Evolutionary conservation across 345 rosid species (phyloP).

Genomic region (Camelina sativa): DNA sequence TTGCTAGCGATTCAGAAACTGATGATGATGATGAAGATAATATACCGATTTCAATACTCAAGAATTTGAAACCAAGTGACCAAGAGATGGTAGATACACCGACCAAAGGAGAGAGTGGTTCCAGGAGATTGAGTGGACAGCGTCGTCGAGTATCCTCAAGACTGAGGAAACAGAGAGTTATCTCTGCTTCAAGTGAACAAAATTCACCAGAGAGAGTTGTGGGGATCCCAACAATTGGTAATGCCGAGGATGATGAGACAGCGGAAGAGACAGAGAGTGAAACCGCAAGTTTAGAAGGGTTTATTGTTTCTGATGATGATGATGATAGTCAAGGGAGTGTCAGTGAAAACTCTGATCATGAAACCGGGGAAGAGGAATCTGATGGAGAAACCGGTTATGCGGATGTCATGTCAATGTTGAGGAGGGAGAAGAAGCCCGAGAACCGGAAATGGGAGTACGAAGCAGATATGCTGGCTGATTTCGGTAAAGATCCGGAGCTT

Average conservation of each 20-base stretch:
- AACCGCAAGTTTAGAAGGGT: conserved; percentile 55
- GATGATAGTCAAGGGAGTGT: conserved; percentile 44
- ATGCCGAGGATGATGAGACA: conserved; percentile 48
- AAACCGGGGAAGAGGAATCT: conserved; percentile 41
- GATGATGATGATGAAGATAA: conserved; percentile 59
- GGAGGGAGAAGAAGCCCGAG: conserved; percentile 54
- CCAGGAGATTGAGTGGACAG: conserved; percentile 30
- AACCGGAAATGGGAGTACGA: conserved; percentile 58
- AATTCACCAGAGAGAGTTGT: conserved; percentile 19
- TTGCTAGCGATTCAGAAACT: conserved; percentile 65
- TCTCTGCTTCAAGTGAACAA: conserved; percentile 8
- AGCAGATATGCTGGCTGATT: conserved; percentile 73
- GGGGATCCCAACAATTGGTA: conserved; percentile 47
- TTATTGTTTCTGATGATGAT: conserved; percentile 53
- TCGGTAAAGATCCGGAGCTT: conserved; percentile 65
- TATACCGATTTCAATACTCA: conserved; percentile 52
- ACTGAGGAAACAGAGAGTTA: conserved; percentile 41
- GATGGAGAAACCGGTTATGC: conserved; percentile 46
- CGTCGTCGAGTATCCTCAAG: conserved; percentile 54
- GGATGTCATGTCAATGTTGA: conserved; percentile 50
- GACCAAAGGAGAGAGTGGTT: neutral
- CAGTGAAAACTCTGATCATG: conserved; percentile 16
- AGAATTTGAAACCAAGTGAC: conserved; percentile 44
- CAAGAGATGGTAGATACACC: conserved; percentile 26
- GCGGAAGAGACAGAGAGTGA: conserved; percentile 52